Evolutionary conservation across 306 rosid species (phyloP), one percentile per base, ranked within the genome.

Genomic region (Sesbania bispinosa): DNA sequence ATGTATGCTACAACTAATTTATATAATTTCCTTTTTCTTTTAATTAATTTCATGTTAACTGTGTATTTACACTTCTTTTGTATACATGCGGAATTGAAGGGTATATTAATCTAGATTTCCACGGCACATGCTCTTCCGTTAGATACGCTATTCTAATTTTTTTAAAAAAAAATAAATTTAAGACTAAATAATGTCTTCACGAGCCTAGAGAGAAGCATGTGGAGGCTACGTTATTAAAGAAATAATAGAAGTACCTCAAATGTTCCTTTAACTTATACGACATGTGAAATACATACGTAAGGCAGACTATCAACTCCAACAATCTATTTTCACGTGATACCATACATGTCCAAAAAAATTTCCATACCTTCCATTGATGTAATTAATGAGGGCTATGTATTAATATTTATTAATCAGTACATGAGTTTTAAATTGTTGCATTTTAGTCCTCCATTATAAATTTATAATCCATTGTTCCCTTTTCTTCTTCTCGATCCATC

Each of bases 251-350:
- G 2, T 10, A 5, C 6, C 20, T 73, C 3, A 73, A 48, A 13
- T 46, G 42, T 39, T 73, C 41, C 30, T 23, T 61, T 33, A 73
- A 73, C 62, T 73, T 61, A 8, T 35, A 48, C 42, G 52, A 61
- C 70, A 33, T 61, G 70, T 73, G 70, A 73, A 73, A 35, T 47
- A 58, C 24, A 41, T 29, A 59, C 26, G 68, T 59, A 45, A 62
- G 52, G 43, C 29, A 10, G 36, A 35, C 9, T 51, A 1, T 19
- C 11, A 32, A 19, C 30, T 36, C 50, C 9, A 51, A 51, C 1
- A 4, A 13, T 39, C 10, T 36, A 14, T 54, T 53, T 69, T 53
- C 42, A 70, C 29, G 54, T 41, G 65, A 54, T 42, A 20, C 41
- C 54, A 54, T 42, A 20, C 41, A 36, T 16, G 10, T 46, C 54